Percentiles rank a stretch among this genome's conserved stretches.
Evolutionary conservation across 108 stramenopile species (phyloP).

Genomic region (Cyclotella atomus): DNA sequence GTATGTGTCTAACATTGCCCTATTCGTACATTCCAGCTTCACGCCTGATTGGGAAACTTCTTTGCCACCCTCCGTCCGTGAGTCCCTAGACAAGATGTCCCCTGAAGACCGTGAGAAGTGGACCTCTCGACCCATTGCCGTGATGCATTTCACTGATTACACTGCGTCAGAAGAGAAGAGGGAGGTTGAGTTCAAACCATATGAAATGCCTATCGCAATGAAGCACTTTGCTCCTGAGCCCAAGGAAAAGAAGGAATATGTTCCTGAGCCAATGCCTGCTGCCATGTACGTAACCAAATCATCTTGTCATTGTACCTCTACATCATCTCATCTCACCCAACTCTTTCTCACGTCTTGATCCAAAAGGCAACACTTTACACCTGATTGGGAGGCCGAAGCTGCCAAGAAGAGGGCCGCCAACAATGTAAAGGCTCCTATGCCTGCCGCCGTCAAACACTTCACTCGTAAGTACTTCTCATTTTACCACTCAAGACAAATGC

Average conservation of each 20-base stretch:
- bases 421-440: not conserved
- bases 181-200: not conserved
- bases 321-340: too few species aligned
- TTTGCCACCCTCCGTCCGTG: not conserved
- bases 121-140: conserved; percentile 1
- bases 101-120: conserved; percentile 3
- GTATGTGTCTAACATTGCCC: too few species aligned
- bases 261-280: conserved; percentile 4
- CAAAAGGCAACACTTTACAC: conserved; percentile 16
- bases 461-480: too few species aligned
- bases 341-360: too few species aligned
- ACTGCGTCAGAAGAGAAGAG: not conserved
- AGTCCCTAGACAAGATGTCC: not conserved
- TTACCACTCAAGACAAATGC: too few species aligned
- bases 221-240: conserved; percentile 6
- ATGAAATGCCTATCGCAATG: conserved; percentile 20
- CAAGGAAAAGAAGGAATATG: conserved; percentile 5
- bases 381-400: conserved; percentile 4
- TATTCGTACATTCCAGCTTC: too few species aligned
- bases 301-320: too few species aligned
- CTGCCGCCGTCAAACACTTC: conserved; percentile 1
- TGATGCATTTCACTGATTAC: not conserved
- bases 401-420: not conserved
- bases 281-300: too few species aligned
- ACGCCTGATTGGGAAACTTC: conserved; percentile 1